Evolutionary conservation across 1,284 basidiomycete species (phyloP).

Genomic region (Cutaneotrichosporon sp.): DNA sequence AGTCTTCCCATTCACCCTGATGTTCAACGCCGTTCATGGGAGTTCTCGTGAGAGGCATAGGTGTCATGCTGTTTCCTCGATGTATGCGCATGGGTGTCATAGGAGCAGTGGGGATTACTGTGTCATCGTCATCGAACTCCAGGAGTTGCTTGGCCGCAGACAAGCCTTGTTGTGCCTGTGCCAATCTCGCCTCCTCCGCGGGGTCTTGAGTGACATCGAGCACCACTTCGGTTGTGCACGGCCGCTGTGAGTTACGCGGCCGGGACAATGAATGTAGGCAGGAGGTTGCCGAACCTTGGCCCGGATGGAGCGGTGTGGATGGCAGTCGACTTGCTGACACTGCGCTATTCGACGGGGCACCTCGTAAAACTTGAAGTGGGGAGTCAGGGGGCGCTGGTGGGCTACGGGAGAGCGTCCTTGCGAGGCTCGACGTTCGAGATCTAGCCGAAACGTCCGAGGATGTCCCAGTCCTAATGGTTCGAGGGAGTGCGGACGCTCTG

Average conservation of each 20-base stretch:
- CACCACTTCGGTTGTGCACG: not conserved
- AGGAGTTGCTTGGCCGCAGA: slow-evolving; percentile 75
- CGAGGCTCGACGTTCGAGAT: slow-evolving; percentile 13
- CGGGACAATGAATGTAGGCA: no score
- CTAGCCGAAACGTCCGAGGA: slow-evolving; percentile 5
- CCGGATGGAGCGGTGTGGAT: no score
- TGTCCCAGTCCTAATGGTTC: not conserved
- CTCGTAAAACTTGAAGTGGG: slow-evolving; percentile 13
- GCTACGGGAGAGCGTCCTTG: slow-evolving; percentile 13
- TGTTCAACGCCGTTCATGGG: not conserved
- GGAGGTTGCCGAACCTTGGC: no score
- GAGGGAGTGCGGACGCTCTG: not conserved
- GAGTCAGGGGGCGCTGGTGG: slow-evolving; percentile 20
- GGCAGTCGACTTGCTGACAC: no score
- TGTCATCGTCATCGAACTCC: slow-evolving; percentile 29
- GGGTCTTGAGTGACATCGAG: slow-evolving; percentile 5
- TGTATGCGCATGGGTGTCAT: slow-evolving; percentile 20
- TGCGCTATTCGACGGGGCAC: no score
- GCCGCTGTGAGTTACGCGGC: not conserved
- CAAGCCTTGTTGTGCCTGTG: slow-evolving; percentile 79
- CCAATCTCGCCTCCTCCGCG: slow-evolving; percentile 72
- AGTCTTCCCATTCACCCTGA: slow-evolving; percentile 37
- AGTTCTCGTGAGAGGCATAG: slow-evolving; percentile 9
- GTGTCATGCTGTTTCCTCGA: not conserved
- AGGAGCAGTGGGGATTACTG: slow-evolving; percentile 8